Conservation (phyloP, 2,329 filamentous ascomycete genomes). For the Zymoseptoria passerinii region DNA sequence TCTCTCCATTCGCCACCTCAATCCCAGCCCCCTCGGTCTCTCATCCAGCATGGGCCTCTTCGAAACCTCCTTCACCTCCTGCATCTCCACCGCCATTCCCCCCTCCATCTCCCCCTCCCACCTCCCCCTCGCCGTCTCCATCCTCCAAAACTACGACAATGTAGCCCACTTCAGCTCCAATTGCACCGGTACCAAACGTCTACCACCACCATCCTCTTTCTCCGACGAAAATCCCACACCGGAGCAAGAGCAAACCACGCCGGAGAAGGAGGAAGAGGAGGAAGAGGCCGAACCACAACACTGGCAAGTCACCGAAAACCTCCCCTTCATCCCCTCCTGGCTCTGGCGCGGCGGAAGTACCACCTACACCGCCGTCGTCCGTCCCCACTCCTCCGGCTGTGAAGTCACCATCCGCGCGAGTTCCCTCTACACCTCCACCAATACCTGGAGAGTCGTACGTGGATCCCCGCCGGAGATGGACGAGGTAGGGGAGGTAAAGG, state of each 20-base stretch:
- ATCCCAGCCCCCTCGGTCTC: too few species aligned
- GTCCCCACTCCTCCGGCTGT: background rate
- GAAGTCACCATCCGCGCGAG: background rate
- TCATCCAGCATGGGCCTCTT: conserved; percentile 1
- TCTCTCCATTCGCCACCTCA: too few species aligned
- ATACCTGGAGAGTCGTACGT: background rate
- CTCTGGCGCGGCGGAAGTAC: background rate
- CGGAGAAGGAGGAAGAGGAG: too few species aligned
- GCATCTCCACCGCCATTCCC: background rate
- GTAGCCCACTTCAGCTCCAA: background rate
- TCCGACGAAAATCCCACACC: too few species aligned
- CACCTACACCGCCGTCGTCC: background rate
- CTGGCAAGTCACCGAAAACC: background rate
- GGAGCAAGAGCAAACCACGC: background rate
- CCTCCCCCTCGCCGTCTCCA: background rate
- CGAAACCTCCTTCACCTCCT: background rate
- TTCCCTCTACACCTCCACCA: background rate
- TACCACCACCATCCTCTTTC: background rate
- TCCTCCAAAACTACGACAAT: background rate
- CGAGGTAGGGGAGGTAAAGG: background rate
- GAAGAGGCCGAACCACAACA: background rate
- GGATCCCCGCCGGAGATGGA: background rate
- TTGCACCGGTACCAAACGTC: background rate
- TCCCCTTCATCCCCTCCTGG: background rate
- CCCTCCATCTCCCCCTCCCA: background rate